Conservation (phyloP, 768 basidiomycete genomes). For the Pulveroboletus sp. region DNA sequence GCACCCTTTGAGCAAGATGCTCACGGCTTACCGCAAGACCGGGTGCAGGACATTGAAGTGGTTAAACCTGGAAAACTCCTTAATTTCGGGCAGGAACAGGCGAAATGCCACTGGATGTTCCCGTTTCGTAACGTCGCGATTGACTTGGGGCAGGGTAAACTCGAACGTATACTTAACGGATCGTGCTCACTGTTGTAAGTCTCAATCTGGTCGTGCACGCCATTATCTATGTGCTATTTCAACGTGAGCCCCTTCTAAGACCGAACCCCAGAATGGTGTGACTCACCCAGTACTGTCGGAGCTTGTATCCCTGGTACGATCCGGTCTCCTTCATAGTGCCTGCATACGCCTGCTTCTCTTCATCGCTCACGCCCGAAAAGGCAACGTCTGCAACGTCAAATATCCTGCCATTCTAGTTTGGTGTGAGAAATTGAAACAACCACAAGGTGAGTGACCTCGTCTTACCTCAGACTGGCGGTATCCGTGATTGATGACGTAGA, state of each 20-base stretch:
- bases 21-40: slow-evolving; percentile 35
- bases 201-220: slow-evolving; percentile 60
- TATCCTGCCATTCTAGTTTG: slow-evolving; percentile 38
- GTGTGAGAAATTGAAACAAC: slow-evolving; percentile 26
- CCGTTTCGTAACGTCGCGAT: slow-evolving; percentile 43
- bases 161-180: not conserved
- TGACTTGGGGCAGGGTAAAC: slow-evolving; percentile 33
- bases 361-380: slow-evolving; percentile 37
- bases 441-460: not conserved
- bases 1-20: not conserved
- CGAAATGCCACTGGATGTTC: slow-evolving; percentile 46
- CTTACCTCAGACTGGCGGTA: slow-evolving; percentile 36
- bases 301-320: slow-evolving; percentile 52
- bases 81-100: slow-evolving; percentile 50
- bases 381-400: slow-evolving; percentile 20
- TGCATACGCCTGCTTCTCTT: slow-evolving; percentile 40
- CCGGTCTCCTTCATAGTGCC: slow-evolving; percentile 40
- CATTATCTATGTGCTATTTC: slow-evolving; percentile 52
- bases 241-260: not conserved
- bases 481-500: slow-evolving; percentile 37
- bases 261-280: not conserved
- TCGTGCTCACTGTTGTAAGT: slow-evolving; percentile 50
- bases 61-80: slow-evolving; percentile 45
- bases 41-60: slow-evolving; percentile 50
- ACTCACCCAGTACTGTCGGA: slow-evolving; percentile 43